A percentile compares a stretch with the other conserved stretches of the same genome.
Conservation (phyloP, 345 rosid genomes). For the Euphorbia tirucalli region DNA sequence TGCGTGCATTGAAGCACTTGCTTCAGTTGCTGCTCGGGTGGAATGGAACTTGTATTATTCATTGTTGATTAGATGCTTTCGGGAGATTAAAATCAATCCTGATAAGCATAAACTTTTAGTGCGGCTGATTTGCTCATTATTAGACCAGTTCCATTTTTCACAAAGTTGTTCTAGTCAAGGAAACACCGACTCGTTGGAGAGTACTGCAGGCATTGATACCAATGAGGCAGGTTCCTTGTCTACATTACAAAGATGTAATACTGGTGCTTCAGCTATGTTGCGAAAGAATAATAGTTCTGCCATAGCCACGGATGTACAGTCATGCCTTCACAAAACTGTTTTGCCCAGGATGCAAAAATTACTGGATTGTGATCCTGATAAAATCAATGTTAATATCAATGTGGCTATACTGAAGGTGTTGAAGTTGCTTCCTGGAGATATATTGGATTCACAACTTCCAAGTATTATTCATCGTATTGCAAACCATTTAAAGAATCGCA, state of each 20-base stretch:
- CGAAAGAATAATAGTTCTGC: conserved; percentile 23
- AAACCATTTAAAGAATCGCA: conserved; percentile 65
- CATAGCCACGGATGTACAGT: conserved; percentile 42
- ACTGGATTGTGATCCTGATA: conserved; percentile 58
- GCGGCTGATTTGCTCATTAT: conserved; percentile 63
- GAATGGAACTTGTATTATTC: conserved; percentile 76
- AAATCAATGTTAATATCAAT: conserved; percentile 59
- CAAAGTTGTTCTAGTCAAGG: conserved; percentile 34
- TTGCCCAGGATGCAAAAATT: conserved; percentile 71
- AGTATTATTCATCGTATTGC: conserved; percentile 66
- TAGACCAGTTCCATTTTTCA: conserved; percentile 75
- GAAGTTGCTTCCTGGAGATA: conserved; percentile 79
- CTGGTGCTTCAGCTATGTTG: conserved; percentile 19
- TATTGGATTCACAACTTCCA: conserved; percentile 71
- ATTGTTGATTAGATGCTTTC: conserved; percentile 66
- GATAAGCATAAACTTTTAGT: conserved; percentile 66
- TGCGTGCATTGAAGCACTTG: conserved; percentile 77
- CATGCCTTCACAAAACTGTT: conserved; percentile 54
- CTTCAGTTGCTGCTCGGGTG: conserved; percentile 66
- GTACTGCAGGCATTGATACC: conserved; percentile 18
- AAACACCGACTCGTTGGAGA: conserved; percentile 22
- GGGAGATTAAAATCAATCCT: conserved; percentile 52
- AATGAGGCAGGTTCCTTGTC: background rate
- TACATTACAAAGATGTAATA: background rate
- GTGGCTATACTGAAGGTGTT: conserved; percentile 78